Percentiles rank a stretch among this genome's conserved stretches.
Conservation (phyloP, 2,329 filamentous ascomycete genomes). For the Sarocladium brachiariae region DNA sequence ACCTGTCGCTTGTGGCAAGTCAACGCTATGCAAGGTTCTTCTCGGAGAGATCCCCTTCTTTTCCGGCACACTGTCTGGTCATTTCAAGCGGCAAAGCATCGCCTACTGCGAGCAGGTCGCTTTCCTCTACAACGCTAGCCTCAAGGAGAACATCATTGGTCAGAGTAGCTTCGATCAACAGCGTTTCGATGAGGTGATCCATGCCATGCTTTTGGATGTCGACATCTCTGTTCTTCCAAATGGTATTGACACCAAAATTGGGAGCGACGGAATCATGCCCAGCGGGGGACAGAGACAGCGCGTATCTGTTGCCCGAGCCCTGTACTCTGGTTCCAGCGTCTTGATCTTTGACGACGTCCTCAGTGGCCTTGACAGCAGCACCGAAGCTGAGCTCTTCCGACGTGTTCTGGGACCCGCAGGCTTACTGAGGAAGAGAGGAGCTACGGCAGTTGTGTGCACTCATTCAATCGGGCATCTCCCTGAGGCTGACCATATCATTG, state of each 20-base stretch:
- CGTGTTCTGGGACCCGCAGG: conserved; percentile 34
- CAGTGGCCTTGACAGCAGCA: conserved; percentile 36
- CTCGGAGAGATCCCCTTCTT: conserved; percentile 22
- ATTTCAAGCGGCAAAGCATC: conserved; percentile 13
- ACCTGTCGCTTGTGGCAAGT: conserved; percentile 30
- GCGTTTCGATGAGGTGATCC: conserved; percentile 28
- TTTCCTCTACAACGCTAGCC: conserved; percentile 26
- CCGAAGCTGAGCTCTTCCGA: conserved; percentile 35
- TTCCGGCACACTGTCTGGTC: neutral
- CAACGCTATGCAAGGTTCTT: conserved; percentile 24
- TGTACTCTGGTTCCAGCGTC: conserved; percentile 33
- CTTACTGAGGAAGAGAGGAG: conserved; percentile 27
- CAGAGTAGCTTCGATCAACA: conserved; percentile 21
- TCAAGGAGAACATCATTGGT: conserved; percentile 32
- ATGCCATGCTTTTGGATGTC: conserved; percentile 23
- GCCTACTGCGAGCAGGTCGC: conserved; percentile 27
- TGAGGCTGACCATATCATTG: conserved; percentile 39
- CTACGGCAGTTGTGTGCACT: conserved; percentile 35
- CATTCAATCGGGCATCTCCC: conserved; percentile 26
- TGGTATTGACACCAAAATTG: conserved; percentile 31
- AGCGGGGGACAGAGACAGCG: conserved; percentile 35
- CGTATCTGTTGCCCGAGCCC: conserved; percentile 34
- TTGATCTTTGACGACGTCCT: conserved; percentile 40
- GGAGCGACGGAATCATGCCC: conserved; percentile 33
- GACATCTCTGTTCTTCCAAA: conserved; percentile 26